These are phyloP conservation scores for Boletus reticuloceps DNA, from an alignment of 768 basidiomycete species.

Conservation along the genomic window DNA sequence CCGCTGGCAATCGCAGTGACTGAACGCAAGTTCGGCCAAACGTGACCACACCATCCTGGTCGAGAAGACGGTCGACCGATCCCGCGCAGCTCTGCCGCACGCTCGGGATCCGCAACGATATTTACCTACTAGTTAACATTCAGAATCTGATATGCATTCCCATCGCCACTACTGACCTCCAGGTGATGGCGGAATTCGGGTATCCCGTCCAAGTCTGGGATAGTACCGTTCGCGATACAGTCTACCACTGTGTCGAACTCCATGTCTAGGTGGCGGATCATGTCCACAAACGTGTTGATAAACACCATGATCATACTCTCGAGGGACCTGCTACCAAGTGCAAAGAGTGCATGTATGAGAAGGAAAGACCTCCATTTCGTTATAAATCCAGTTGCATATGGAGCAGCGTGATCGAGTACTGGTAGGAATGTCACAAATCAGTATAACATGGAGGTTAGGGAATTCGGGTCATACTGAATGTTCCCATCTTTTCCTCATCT, in stretches of 20 bases:
- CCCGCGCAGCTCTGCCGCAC: slow-evolving; percentile 7
- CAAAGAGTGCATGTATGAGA: slow-evolving; percentile 6
- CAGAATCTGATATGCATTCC: background rate
- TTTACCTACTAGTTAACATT: background rate
- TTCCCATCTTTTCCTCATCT: slow-evolving; percentile 8
- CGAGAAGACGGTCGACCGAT: slow-evolving; percentile 12
- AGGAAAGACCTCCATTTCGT: slow-evolving; percentile 9
- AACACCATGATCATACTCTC: slow-evolving; percentile 2
- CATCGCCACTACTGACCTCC: background rate
- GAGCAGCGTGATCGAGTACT: slow-evolving; percentile 6
- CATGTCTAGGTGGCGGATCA: slow-evolving; percentile 6
- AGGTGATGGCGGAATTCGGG: background rate
- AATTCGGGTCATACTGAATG: slow-evolving; percentile 1
- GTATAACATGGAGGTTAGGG: background rate
- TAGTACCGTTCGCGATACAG: slow-evolving; percentile 10
- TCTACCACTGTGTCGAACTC: slow-evolving; percentile 10
- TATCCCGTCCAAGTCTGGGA: slow-evolving; percentile 2
- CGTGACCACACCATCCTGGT: slow-evolving; percentile 11
- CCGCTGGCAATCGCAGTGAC: slow-evolving; percentile 5
- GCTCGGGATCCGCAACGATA: slow-evolving; percentile 2
- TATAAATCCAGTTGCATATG: slow-evolving; percentile 1
- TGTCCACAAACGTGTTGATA: slow-evolving; percentile 9
- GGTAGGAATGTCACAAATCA: background rate
- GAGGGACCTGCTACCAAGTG: background rate
- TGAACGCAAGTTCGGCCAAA: slow-evolving; percentile 13